A percentile compares a stretch with the other conserved stretches of the same genome.
These are phyloP conservation scores for Chloranthus sessilifolius DNA, from an alignment of 164 flowering plant genomes.

Conservation along the genomic window DNA sequence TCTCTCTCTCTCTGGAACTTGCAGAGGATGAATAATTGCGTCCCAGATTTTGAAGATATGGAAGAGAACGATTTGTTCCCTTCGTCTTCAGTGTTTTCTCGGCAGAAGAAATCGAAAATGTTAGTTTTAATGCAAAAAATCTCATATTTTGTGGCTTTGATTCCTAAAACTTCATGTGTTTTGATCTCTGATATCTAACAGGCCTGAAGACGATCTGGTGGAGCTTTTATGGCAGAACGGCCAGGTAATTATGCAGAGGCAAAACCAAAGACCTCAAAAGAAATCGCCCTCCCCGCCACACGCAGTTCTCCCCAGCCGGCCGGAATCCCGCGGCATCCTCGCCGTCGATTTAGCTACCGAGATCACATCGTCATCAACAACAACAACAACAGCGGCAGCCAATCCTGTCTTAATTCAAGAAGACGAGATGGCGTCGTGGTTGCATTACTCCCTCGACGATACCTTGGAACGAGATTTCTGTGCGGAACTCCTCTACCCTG, in stretches of 20 bases:
- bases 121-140: slow-evolving; percentile 6
- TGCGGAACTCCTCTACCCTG: slow-evolving; percentile 33
- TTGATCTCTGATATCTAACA: not conserved
- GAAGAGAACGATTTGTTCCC: slow-evolving; percentile 41
- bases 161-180: not conserved
- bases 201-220: slow-evolving; percentile 47
- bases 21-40: slow-evolving; percentile 41
- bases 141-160: not conserved
- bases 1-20: not conserved
- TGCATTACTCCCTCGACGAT: slow-evolving; percentile 63
- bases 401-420: slow-evolving; percentile 68
- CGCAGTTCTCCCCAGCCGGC: slow-evolving; percentile 11
- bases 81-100: slow-evolving; percentile 20
- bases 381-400: slow-evolving; percentile 10
- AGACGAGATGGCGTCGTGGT: slow-evolving; percentile 93
- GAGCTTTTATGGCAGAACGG: slow-evolving; percentile 91
- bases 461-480: slow-evolving; percentile 36
- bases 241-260: slow-evolving; percentile 60
- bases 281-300: slow-evolving; percentile 15
- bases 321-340: slow-evolving; percentile 1
- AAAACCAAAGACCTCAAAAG: slow-evolving; percentile 35
- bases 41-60: slow-evolving; percentile 56
- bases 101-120: slow-evolving; percentile 22
- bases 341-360: slow-evolving; percentile 11
- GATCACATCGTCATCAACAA: slow-evolving; percentile 14